Percentiles rank a stretch among this genome's conserved stretches.
phyloP scores from a whole-genome alignment of 2,329 filamentous ascomycete species.

The Pyrenochaeta sp. region DNA sequence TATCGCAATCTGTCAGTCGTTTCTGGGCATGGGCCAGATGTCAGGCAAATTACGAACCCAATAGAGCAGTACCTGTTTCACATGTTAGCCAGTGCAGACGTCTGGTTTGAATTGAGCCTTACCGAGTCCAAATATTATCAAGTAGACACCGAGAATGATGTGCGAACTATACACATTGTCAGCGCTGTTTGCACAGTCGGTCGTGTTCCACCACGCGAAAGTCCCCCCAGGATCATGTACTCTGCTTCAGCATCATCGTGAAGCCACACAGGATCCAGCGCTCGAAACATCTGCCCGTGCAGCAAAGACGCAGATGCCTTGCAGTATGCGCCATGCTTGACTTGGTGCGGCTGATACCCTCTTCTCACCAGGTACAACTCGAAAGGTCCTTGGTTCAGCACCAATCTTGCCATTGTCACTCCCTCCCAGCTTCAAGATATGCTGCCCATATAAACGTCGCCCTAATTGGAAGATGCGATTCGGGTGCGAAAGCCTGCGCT shows the following conservation, averaged over 20 bases:
- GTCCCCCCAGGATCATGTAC: neutral
- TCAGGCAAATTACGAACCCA: slow-evolving; percentile 45
- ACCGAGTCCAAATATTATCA: slow-evolving; percentile 91
- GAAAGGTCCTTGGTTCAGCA: too few relatives aligned
- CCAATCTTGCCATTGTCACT: too few relatives aligned
- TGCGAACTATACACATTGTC: slow-evolving; percentile 62
- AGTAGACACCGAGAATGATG: slow-evolving; percentile 83
- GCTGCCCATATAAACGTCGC: too few relatives aligned
- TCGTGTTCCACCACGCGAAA: neutral
- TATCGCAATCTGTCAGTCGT: slow-evolving; percentile 26
- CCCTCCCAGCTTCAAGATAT: too few relatives aligned
- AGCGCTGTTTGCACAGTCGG: slow-evolving; percentile 18
- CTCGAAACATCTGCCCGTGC: neutral
- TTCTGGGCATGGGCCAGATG: neutral
- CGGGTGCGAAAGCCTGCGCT: neutral
- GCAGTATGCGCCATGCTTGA: too few relatives aligned
- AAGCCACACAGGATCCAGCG: neutral
- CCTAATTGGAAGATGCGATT: too few relatives aligned
- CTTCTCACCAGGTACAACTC: too few relatives aligned
- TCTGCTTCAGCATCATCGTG: neutral
- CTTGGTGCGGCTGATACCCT: too few relatives aligned
- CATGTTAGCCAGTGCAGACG: slow-evolving; percentile 20
- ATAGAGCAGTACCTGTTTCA: slow-evolving; percentile 66
- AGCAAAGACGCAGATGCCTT: neutral
- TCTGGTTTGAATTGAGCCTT: slow-evolving; percentile 44